These are phyloP conservation scores for Plantago ovata DNA, from an alignment of 257 asterid species.

Conservation along the genomic window DNA sequence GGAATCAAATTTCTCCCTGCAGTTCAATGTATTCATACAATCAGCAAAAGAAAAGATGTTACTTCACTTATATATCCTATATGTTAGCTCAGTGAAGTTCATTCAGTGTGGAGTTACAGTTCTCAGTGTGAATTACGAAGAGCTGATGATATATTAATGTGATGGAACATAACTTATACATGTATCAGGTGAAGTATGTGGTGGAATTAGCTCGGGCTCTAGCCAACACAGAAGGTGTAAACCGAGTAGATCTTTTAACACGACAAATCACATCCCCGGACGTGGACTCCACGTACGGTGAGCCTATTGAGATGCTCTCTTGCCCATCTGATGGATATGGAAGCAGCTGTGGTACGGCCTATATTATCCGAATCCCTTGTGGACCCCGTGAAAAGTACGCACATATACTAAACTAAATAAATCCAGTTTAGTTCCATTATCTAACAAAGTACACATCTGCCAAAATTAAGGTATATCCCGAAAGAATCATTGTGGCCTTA, in stretches of 20 bases:
- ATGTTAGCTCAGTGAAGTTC: no score
- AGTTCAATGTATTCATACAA: no score
- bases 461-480: slow-evolving; percentile 17
- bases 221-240: slow-evolving; percentile 71
- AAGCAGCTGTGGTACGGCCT: slow-evolving; percentile 68
- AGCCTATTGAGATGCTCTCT: slow-evolving; percentile 79
- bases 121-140: no score
- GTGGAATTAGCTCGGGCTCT: slow-evolving; percentile 87
- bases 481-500: slow-evolving; percentile 80
- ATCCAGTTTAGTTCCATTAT: no score
- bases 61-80: no score
- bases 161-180: no score
- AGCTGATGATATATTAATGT: no score
- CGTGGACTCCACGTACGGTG: slow-evolving; percentile 82
- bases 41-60: no score
- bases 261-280: slow-evolving; percentile 75
- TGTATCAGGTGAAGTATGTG: slow-evolving; percentile 61
- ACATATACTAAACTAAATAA: no score
- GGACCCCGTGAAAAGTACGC: slow-evolving; percentile 70
- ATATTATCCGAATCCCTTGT: slow-evolving; percentile 68
- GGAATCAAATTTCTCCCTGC: no score
- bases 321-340: slow-evolving; percentile 56
- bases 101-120: no score
- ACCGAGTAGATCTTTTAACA: slow-evolving; percentile 78
- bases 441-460: no score